Percentiles rank a stretch among this genome's conserved stretches.
These are phyloP conservation scores for Aspergillus udagawae DNA, from an alignment of 2,329 filamentous ascomycete genomes.

Conservation along the genomic window DNA sequence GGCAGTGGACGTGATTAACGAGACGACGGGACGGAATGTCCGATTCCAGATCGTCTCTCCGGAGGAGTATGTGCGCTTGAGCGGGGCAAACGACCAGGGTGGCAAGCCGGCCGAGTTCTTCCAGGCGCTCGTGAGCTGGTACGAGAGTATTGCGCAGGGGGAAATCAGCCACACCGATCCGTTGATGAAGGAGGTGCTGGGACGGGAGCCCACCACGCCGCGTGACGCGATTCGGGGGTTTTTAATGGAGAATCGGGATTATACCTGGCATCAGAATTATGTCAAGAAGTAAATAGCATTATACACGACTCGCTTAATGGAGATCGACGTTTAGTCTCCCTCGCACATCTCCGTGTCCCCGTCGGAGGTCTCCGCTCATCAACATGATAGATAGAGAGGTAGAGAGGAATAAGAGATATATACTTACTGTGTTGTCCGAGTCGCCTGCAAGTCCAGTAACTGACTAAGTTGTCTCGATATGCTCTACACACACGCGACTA, in stretches of 20 bases:
- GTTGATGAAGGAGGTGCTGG: slow-evolving; percentile 43
- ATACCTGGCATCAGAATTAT: slow-evolving; percentile 47
- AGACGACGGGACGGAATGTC: slow-evolving; percentile 30
- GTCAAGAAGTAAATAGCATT: neutral
- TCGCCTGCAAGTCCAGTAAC: no score
- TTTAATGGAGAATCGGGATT: slow-evolving; percentile 30
- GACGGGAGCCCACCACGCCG: slow-evolving; percentile 40
- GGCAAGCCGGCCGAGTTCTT: slow-evolving; percentile 39
- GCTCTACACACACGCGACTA: slow-evolving; percentile 49
- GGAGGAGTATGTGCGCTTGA: slow-evolving; percentile 31
- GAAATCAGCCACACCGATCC: slow-evolving; percentile 42
- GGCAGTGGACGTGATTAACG: slow-evolving; percentile 37
- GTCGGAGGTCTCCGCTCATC: no score
- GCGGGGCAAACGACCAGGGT: slow-evolving; percentile 31
- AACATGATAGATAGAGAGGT: neutral
- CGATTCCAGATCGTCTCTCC: slow-evolving; percentile 30
- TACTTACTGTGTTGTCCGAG: no score
- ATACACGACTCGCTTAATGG: no score
- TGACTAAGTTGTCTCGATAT: slow-evolving; percentile 14
- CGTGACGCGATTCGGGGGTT: slow-evolving; percentile 31
- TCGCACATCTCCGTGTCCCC: no score
- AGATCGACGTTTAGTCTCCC: no score
- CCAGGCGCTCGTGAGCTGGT: slow-evolving; percentile 40
- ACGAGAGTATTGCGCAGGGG: slow-evolving; percentile 43
- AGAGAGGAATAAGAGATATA: neutral